These are phyloP conservation scores for Claviceps quebecensis DNA, from an alignment of 2,329 filamentous ascomycete genomes.

Conservation along the genomic window DNA sequence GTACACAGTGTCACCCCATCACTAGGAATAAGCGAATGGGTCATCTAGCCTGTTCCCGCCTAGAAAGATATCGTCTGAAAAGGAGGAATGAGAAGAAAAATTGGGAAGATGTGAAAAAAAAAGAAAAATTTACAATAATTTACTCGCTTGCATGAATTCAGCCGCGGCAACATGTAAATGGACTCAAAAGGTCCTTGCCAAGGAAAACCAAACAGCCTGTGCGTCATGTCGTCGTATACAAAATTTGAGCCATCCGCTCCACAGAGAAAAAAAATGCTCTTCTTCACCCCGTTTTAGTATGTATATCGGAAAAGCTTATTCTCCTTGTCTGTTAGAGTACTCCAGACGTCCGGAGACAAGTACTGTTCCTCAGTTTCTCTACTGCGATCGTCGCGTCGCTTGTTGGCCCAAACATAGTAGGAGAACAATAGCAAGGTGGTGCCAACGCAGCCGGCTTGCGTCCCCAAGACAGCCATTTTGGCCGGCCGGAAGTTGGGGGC, in stretches of 20 bases:
- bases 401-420: conserved; percentile 38
- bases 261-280: neutral
- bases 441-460: conserved; percentile 28
- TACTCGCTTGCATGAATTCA: neutral
- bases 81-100: too few relatives aligned
- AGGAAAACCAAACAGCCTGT: neutral
- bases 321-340: conserved; percentile 40
- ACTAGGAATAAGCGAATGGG: too few relatives aligned
- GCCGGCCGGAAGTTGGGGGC: conserved; percentile 38
- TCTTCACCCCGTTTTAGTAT: conserved; percentile 16
- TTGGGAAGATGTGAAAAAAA: neutral
- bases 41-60: too few relatives aligned
- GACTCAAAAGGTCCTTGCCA: too few relatives aligned
- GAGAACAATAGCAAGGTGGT: conserved; percentile 30
- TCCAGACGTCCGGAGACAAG: conserved; percentile 29
- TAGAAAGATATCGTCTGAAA: too few relatives aligned
- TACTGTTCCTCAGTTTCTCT: conserved; percentile 25
- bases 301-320: conserved; percentile 43
- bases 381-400: conserved; percentile 17
- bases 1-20: too few relatives aligned
- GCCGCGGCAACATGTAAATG: too few relatives aligned
- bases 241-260: neutral
- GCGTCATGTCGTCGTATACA: neutral
- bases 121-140: neutral
- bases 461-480: conserved; percentile 40